Evolutionary conservation across 495 filamentous ascomycete species (phyloP), one percentile per base, ranked within the genome.

Genomic region (Neurospora tetrasperma): DNA sequence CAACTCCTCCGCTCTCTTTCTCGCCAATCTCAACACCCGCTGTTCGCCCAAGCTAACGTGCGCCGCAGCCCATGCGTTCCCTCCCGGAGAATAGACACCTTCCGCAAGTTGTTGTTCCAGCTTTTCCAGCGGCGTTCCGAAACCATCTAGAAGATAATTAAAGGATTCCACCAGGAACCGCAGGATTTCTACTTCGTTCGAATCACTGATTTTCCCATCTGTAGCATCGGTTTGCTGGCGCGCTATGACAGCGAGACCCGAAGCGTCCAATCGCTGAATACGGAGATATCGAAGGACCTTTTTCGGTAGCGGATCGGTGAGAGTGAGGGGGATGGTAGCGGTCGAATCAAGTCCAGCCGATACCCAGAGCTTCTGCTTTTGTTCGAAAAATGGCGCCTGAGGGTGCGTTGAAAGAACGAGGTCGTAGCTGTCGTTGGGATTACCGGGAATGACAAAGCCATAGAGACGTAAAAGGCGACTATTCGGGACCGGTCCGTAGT

Each of bases 11-110:
- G 78, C 76, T 76, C 69, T 80, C 74, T 78, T 76, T 73, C 70
- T 79, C 74, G 78, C 76, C 78, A 80, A 72, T 76, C 70, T 77
- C 71, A 80, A 80, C 74, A 80, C 78, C 71, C 75, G 76, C 76
- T 80, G 79, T 77, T 80, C 76, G 71, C 79, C 78, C 75, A 80
- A 73, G 76, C 76, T 79, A 70, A 79, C 78, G 72, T 80, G 79
- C 70, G 78, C 78, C 75, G 76, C 78, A 74, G 79, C 78, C 78
- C 79, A 80, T 74, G 78, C 74, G 74, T 79, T 79, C 31, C 79
- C 74, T 73, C 79, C 76, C 69, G 71, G 35, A 76, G 79, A 59
- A 74, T 79, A 77, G 75, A 80, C 76, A 69, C 78, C 77, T 73
- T 75, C 70, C 71, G 76, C 79, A 59, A 80, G 79, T 74, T 78